Percentiles rank a stretch among this genome's conserved stretches.
These are phyloP conservation scores for Metarhizium album DNA, from an alignment of 2,329 filamentous ascomycete species.

Conservation along the genomic window DNA sequence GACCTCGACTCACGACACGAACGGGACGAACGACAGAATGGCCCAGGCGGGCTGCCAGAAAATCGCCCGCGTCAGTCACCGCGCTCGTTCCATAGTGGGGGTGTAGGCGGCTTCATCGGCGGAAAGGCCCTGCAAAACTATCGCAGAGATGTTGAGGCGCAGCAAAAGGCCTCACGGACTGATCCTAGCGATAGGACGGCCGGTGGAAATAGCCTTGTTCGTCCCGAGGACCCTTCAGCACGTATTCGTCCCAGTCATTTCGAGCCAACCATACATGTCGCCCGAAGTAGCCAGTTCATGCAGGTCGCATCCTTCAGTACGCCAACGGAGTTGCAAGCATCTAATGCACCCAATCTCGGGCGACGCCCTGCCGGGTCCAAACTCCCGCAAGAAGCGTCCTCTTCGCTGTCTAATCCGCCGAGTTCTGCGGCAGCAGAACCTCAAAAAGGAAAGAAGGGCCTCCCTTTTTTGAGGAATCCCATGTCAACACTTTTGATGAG, in stretches of 20 bases:
- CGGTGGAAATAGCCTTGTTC: not conserved
- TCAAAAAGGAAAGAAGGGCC: slow-evolving; percentile 39
- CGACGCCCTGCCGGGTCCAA: slow-evolving; percentile 33
- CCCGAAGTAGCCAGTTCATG: slow-evolving; percentile 21
- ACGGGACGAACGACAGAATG: slow-evolving; percentile 10
- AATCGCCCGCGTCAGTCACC: slow-evolving; percentile 16
- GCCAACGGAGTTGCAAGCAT: slow-evolving; percentile 36
- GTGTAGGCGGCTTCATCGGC: slow-evolving; percentile 41
- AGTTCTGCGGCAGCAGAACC: slow-evolving; percentile 24
- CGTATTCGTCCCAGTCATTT: slow-evolving; percentile 2
- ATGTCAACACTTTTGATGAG: slow-evolving; percentile 49
- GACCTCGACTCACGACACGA: slow-evolving; percentile 17
- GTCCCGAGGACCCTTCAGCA: slow-evolving; percentile 5
- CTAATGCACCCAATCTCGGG: slow-evolving; percentile 18
- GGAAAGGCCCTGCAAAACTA: slow-evolving; percentile 43
- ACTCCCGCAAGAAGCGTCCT: slow-evolving; percentile 26
- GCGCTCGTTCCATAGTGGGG: slow-evolving; percentile 24
- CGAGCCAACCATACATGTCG: slow-evolving; percentile 20
- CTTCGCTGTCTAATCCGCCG: slow-evolving; percentile 13
- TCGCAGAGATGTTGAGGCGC: slow-evolving; percentile 25
- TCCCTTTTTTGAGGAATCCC: slow-evolving; percentile 49
- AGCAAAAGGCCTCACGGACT: slow-evolving; percentile 2
- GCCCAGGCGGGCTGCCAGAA: slow-evolving; percentile 11
- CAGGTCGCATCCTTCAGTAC: slow-evolving; percentile 34
- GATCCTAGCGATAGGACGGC: not conserved